phyloP scores from a whole-genome alignment of 208 protist species.

The Phytomonas serpens region DNA sequence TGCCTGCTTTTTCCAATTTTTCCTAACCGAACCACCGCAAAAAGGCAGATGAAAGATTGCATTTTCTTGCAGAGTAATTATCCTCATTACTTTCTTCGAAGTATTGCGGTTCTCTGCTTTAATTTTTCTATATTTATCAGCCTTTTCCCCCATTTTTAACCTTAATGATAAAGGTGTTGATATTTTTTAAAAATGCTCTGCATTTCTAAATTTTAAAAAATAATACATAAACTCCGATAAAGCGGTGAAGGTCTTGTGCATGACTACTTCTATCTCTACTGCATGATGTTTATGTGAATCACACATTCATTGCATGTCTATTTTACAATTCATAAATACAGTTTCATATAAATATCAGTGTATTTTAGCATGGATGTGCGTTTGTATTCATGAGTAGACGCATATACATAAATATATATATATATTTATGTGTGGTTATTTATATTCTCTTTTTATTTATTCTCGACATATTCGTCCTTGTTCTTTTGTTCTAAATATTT shows the following conservation, averaged over 20 bases:
- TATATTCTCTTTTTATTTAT: neutral
- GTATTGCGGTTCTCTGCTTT: neutral
- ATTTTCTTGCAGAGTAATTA: neutral
- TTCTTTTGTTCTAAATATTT: neutral
- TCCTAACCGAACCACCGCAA: neutral
- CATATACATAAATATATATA: constrained; percentile 3
- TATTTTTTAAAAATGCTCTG: neutral
- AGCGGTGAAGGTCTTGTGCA: neutral
- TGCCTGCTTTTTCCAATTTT: neutral
- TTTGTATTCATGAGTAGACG: neutral
- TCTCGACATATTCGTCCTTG: constrained; percentile 4
- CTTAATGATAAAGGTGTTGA: neutral
- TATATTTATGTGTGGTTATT: neutral
- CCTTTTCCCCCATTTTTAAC: neutral
- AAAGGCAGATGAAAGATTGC: neutral
- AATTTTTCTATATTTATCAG: neutral
- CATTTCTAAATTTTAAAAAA: neutral
- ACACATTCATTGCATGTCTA: neutral
- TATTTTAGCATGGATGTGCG: neutral
- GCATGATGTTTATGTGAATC: neutral
- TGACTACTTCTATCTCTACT: neutral
- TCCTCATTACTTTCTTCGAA: neutral
- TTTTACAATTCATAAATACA: neutral
- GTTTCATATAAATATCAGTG: neutral
- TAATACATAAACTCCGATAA: neutral